Evolutionary conservation across 202 grass and related monocot genomes (phyloP), one percentile per base, ranked within the genome.

Genomic region (Brachypodium distachyon): DNA sequence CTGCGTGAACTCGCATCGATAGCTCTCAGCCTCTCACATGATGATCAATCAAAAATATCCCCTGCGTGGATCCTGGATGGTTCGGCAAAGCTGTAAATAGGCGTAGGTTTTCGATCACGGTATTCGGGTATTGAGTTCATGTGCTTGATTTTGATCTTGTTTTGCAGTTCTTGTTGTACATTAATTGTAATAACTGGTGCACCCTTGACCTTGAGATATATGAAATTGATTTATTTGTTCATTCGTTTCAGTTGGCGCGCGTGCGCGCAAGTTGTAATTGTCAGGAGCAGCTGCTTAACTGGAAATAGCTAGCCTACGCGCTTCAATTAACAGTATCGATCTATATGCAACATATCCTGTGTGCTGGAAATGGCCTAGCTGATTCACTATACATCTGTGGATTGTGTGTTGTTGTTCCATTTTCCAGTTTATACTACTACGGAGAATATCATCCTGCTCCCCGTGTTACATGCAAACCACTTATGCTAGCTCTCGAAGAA

Each of bases 161-260:
- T 69, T 69, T 61, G 23, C 13, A 67, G 27, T 83, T 41, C 75
- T 80, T 70, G 75, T 64, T 69, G 61, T 68, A 62, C 29, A 88
- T 49, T 69, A 69, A 69, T 48, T 80, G 31, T 84, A 76, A 78
- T 56, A 70, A 62, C 67, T n/a, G 34, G 17, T 61, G 25, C 59
- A 13, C 34, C 67, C 42, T 79, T 25, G 53, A 31, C 49, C n/a
- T n/a, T n/a, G n/a, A n/a, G n/a, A n/a, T n/a, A 79, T 68, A 67
- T 69, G 65, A 19, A 86, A 69, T 74, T 75, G 16, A 86, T 79
- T 87, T 34, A 28, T 83, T 87, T 52, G 71, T 87, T 68, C 27
- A 60, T 74, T 83, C 43, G 34, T 63, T 76, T 76, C 53, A 60
- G 58, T 42, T 60, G 67, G 80, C 83, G 61, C n/a, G n/a, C n/a